phyloP scores from a whole-genome alignment of 1,284 basidiomycete genomes.

The Anthracocystis panici-leucophaei region DNA sequence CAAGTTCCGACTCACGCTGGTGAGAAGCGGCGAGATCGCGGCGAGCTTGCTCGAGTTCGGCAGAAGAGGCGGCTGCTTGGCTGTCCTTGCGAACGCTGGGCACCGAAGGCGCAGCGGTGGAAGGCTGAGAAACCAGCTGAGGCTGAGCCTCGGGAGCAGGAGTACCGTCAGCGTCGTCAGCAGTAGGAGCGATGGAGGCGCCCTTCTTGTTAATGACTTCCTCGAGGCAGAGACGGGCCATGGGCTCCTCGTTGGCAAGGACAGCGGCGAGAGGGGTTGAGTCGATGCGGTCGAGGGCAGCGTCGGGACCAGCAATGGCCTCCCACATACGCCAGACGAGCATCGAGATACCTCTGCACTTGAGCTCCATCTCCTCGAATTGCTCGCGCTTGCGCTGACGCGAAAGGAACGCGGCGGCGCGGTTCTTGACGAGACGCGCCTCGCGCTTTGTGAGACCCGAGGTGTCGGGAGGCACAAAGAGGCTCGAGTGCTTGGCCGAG shows the following conservation, averaged over 20 bases:
- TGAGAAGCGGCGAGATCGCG: constrained; percentile 34
- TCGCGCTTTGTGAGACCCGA: constrained; percentile 87
- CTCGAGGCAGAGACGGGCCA: constrained; percentile 51
- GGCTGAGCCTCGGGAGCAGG: constrained; percentile 26
- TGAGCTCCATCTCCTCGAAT: constrained; percentile 89
- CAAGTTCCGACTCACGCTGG: constrained; percentile 30
- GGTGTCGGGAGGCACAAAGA: constrained; percentile 86
- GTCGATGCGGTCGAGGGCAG: constrained; percentile 29
- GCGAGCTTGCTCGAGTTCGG: constrained; percentile 45
- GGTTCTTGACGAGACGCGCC: constrained; percentile 89
- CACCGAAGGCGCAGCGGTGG: constrained; percentile 5
- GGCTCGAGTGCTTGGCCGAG: constrained; percentile 67
- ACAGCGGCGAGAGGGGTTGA: constrained; percentile 38
- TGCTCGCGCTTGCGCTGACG: constrained; percentile 90
- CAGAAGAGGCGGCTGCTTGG: constrained; percentile 10
- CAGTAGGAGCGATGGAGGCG: constrained; percentile 59
- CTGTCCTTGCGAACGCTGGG: neutral
- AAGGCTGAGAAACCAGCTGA: neutral
- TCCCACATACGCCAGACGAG: constrained; percentile 65
- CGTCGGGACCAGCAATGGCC: constrained; percentile 52
- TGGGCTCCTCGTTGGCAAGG: constrained; percentile 47
- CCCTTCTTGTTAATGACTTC: constrained; percentile 56
- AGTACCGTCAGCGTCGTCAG: constrained; percentile 40
- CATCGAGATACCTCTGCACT: constrained; percentile 70
- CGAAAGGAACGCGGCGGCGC: constrained; percentile 88